A percentile compares a stretch with the other conserved stretches of the same genome.
Conservation (phyloP, 768 basidiomycete species). For the Boletus rufocinnamomeus region DNA sequence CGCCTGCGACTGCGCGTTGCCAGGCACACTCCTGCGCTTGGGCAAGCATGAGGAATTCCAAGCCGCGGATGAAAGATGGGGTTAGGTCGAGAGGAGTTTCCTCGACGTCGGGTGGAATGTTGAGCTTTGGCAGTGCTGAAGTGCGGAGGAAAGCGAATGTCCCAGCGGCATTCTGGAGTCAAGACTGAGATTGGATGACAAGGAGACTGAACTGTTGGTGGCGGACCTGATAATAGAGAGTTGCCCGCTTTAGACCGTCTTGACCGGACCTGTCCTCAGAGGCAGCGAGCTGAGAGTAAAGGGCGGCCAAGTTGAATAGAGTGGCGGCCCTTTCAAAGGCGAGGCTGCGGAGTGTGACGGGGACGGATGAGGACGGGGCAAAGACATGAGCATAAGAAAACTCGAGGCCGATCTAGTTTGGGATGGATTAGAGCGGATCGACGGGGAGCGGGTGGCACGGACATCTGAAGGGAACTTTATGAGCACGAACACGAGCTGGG, state of each 20-base stretch:
- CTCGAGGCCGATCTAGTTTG: constrained; percentile 61
- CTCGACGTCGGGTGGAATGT: constrained; percentile 48
- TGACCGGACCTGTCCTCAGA: constrained; percentile 65
- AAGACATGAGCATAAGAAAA: constrained; percentile 79
- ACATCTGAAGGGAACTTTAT: constrained; percentile 86
- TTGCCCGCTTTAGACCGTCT: constrained; percentile 86
- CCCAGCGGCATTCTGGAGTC: constrained; percentile 66
- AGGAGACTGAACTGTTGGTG: not conserved
- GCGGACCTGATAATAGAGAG: constrained; percentile 66
- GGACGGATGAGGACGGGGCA: constrained; percentile 46
- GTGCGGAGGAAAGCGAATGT: constrained; percentile 61
- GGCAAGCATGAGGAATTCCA: constrained; percentile 82
- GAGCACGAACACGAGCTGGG: constrained; percentile 80
- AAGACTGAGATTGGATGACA: constrained; percentile 18
- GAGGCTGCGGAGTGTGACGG: constrained; percentile 71
- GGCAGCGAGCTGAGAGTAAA: constrained; percentile 81
- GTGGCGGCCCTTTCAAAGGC: constrained; percentile 77
- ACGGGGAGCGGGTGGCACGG: constrained; percentile 22
- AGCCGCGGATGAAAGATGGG: constrained; percentile 53
- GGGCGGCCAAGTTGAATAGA: constrained; percentile 83
- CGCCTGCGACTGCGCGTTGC: constrained; percentile 88
- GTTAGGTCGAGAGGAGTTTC: constrained; percentile 70
- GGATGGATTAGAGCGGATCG: constrained; percentile 14
- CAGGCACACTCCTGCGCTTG: constrained; percentile 98
- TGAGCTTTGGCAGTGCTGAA: constrained; percentile 54